A percentile compares a stretch with the other conserved stretches of the same genome.
These are phyloP conservation scores for Scheffersomyces titani DNA, from an alignment of 1,139 yeast genomes.

Conservation along the genomic window DNA sequence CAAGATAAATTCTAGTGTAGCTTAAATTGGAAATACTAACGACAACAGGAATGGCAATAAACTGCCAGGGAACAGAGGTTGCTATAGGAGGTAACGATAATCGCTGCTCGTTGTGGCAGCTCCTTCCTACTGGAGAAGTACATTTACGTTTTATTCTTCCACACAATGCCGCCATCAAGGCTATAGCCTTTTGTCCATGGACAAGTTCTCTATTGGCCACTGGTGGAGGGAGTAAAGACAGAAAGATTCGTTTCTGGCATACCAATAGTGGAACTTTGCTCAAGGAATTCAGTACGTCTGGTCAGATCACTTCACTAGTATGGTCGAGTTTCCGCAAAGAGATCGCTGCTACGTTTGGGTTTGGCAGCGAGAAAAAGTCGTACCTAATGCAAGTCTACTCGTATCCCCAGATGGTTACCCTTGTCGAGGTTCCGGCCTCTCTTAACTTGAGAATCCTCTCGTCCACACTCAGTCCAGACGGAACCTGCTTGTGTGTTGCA, in stretches of 20 bases:
- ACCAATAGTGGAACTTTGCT: constrained; percentile 71
- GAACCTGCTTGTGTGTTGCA: constrained; percentile 64
- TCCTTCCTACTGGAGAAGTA: constrained; percentile 43
- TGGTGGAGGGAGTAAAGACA: constrained; percentile 46
- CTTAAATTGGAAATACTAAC: constrained; percentile 9
- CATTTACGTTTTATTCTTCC: constrained; percentile 43
- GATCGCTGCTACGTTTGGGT: constrained; percentile 80
- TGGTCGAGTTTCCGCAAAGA: constrained; percentile 73
- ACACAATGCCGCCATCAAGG: constrained; percentile 46
- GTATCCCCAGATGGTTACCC: constrained; percentile 61
- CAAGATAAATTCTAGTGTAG: not conserved
- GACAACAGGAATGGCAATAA: constrained; percentile 54
- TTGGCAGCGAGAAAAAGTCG: constrained; percentile 54
- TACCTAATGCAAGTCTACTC: constrained; percentile 55
- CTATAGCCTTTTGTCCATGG: constrained; percentile 50
- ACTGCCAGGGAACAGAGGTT: constrained; percentile 45
- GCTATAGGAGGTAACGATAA: constrained; percentile 80
- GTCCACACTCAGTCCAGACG: constrained; percentile 67
- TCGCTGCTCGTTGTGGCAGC: constrained; percentile 67
- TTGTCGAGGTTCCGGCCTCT: constrained; percentile 53
- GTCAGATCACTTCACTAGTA: constrained; percentile 75
- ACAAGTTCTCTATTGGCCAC: constrained; percentile 40
- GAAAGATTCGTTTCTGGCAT: constrained; percentile 77
- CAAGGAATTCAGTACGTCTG: constrained; percentile 53
- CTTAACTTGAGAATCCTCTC: constrained; percentile 61